These are phyloP conservation scores for Truncatella angustata DNA, from an alignment of 2,329 filamentous ascomycete genomes.

Conservation along the genomic window DNA sequence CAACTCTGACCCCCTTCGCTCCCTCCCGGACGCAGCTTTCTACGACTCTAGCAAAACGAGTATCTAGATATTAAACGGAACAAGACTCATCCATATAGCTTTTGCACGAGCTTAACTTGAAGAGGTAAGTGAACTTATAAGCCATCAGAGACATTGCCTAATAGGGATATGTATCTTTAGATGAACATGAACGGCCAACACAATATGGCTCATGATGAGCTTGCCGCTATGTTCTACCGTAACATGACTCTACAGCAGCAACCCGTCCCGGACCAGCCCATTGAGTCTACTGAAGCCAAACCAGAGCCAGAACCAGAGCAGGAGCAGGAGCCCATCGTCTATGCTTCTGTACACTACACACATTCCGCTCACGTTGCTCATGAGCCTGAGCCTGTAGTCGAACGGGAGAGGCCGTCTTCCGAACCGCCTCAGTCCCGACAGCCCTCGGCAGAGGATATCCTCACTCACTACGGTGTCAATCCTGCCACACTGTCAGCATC, in stretches of 20 bases:
- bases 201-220: constrained; percentile 67
- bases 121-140: not conserved
- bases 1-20: constrained; percentile 15
- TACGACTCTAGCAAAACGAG: not conserved
- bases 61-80: not conserved
- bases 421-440: constrained; percentile 49
- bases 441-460: constrained; percentile 53
- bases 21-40: constrained; percentile 7
- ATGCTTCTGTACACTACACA: constrained; percentile 80
- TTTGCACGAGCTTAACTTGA: not conserved
- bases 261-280: constrained; percentile 21
- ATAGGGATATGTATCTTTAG: not conserved
- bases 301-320: constrained; percentile 28
- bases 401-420: constrained; percentile 45
- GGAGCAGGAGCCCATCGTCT: constrained; percentile 63
- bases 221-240: constrained; percentile 74
- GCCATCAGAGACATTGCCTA: not conserved
- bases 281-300: constrained; percentile 27
- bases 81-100: not conserved
- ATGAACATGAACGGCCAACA: constrained; percentile 8
- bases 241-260: constrained; percentile 60
- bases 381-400: constrained; percentile 33
- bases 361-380: constrained; percentile 68
- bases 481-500: constrained; percentile 66
- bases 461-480: constrained; percentile 68